These are phyloP conservation scores for Monosporascus sp. DNA, from an alignment of 2,329 filamentous ascomycete genomes.

Conservation along the genomic window DNA sequence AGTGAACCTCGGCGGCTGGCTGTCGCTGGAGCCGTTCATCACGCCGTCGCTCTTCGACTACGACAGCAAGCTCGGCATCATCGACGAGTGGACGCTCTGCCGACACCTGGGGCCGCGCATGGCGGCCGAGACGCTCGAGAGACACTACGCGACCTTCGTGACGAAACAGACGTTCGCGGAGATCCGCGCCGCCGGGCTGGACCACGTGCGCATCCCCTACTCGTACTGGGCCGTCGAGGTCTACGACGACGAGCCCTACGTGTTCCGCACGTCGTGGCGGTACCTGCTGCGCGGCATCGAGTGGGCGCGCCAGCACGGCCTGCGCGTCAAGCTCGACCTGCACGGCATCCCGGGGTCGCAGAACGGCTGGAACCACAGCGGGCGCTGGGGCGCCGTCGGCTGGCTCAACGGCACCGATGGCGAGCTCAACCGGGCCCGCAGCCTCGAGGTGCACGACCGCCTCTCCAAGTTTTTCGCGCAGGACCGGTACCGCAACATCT, in stretches of 20 bases:
- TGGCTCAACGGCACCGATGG: conserved; percentile 94
- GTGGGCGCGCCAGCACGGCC: conserved; percentile 85
- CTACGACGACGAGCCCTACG: conserved; percentile 82
- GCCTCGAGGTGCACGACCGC: conserved; percentile 80
- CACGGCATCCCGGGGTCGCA: conserved; percentile 91
- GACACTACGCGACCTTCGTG: conserved; percentile 87
- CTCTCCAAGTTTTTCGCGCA: conserved; percentile 92
- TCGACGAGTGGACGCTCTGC: conserved; percentile 85
- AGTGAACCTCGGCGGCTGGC: conserved; percentile 91
- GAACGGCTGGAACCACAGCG: conserved; percentile 97
- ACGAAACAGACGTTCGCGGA: conserved; percentile 78
- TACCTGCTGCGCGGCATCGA: conserved; percentile 92
- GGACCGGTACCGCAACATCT: conserved; percentile 83
- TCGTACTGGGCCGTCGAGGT: conserved; percentile 91
- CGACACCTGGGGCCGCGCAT: conserved; percentile 61
- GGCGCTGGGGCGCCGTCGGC: conserved; percentile 69
- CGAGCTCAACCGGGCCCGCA: conserved; percentile 68
- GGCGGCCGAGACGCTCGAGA: conserved; percentile 66
- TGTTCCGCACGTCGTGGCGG: conserved; percentile 82
- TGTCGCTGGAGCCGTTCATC: conserved; percentile 91
- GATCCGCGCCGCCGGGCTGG: conserved; percentile 81
- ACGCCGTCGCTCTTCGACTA: conserved; percentile 82
- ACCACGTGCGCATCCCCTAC: conserved; percentile 94
- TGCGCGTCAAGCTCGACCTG: conserved; percentile 88
- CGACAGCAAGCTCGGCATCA: conserved; percentile 58